Evolutionary conservation across 2,329 filamentous ascomycete genomes (phyloP), one percentile per base, ranked within the genome.

Genomic region (Curvularia hawaiiensis): DNA sequence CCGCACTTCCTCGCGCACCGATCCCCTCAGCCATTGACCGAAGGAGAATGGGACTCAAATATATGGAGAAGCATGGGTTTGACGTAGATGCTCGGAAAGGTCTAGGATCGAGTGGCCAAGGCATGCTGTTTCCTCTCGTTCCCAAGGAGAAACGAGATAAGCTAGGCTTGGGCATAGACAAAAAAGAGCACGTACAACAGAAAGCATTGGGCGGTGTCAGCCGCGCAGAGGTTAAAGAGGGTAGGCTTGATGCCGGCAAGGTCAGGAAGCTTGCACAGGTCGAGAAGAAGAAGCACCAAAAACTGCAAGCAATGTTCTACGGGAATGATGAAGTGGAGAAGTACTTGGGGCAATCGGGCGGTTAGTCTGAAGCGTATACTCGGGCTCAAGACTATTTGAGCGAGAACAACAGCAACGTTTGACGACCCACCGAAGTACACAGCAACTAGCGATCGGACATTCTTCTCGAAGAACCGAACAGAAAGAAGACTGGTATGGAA

Each of bases 41-140:
- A 33, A 84, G 81, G 4, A 83, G 89, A 45, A 90, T 90, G 81
- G 90, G 90, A 0, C 78, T 92, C 7, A 79, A 83, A 5, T 85
- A 89, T 28, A 82, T 93, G 31, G 80, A 85, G 51, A 81, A 84
- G 0, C 84, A 89, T 57, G 90, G 90, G 28, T 93, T 89, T 86
- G 88, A 93, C 65, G 88, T 90, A 0, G 90, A 93, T 74, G 80
- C 85, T 28, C 81, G 91, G 3, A 75, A 79, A 16, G 93, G 93
- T 0, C 81, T 97, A 0, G 93, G 93, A 0, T 84, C 84, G 10
- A 77, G 79, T 2, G 88, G 90, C 0, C 78, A 83, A 67, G 93
- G 93, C 3, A 88, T 91, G 59, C 82, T 88, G 40, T 88, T 87
- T 63, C 93, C 93, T 1, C 81, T 97, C 61, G 92, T 92, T 71